Evolutionary conservation across 176 grass and related monocot genomes (phyloP).

Genomic region (Stipa capillata): DNA sequence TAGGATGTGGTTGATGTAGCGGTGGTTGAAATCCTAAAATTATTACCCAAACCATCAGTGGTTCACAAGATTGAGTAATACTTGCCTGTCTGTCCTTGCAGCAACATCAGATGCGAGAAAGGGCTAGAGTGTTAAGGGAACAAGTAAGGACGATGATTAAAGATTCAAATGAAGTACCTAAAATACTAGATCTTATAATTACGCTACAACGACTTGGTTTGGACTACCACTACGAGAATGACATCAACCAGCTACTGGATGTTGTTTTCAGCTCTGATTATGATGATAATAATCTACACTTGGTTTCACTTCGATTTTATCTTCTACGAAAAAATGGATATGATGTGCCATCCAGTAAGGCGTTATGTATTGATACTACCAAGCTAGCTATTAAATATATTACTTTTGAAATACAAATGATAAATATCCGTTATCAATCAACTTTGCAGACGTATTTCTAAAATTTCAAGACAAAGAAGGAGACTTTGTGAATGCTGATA

Average conservation of each 20-base stretch:
- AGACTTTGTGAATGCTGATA: not conserved
- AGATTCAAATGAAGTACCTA: not conserved
- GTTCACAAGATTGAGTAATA: too few species aligned
- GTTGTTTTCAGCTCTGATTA: not conserved
- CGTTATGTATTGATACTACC: too few species aligned
- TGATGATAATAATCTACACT: not conserved
- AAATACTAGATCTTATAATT: slow-evolving; percentile 6
- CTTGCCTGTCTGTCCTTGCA: too few species aligned
- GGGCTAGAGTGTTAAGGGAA: slow-evolving; percentile 1
- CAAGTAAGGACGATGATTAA: not conserved
- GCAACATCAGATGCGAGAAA: not conserved
- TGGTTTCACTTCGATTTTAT: slow-evolving; percentile 14
- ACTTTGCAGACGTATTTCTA: slow-evolving; percentile 14
- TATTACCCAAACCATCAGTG: too few species aligned
- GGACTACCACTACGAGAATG: slow-evolving; percentile 12
- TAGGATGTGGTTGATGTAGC: too few species aligned
- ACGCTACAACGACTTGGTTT: slow-evolving; percentile 5
- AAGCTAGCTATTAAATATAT: too few species aligned
- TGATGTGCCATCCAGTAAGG: slow-evolving; percentile 21
- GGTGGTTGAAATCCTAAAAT: not conserved
- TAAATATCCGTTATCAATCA: too few species aligned
- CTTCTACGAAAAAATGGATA: slow-evolving; percentile 11
- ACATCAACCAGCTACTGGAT: not conserved
- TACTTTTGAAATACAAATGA: too few species aligned
- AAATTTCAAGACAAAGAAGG: slow-evolving; percentile 8